Evolutionary conservation across 2,329 filamentous ascomycete genomes (phyloP), one percentile per base, ranked within the genome.

Genomic region (Ceratocystis cacaofunesta): DNA sequence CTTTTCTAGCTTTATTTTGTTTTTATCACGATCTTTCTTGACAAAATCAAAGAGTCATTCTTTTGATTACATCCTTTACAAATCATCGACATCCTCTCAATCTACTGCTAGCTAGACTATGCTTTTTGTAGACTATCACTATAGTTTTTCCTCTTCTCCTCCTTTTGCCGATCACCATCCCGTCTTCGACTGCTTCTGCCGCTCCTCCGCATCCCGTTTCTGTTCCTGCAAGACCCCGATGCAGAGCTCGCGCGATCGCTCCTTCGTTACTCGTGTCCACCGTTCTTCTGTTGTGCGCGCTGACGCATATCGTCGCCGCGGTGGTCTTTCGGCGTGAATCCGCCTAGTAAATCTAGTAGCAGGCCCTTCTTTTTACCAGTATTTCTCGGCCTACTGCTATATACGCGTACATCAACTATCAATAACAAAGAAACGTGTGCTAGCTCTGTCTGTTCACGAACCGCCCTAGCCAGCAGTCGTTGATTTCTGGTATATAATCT

Each of bases 231-330:
- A 65, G 41, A 60, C 52, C 60, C 66, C 62, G 58, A 62, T 65
- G 50, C 63, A 62, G 41, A 55, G 63, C 48, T 48, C 36, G 58
- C 41, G 43, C 50, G 57, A 62, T 44, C 62, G 44, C 65, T 52
- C 28, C 55, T 43, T 60, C 52, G 32, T 58, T 57, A 19, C 41
- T 41, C 60, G 28, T 48, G 50, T 67, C 30, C 52, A 58, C 61
- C 61, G 50, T 61, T 65, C 65, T 46, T 50, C 60, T 60, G 50
- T 44, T 65, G 58, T 67, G 64, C 66, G 66, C 28, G 61, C 63
- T 44, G 66, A 67, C 66, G 66, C 66, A 67, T 63, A 67, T 67
- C 63, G 66, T 41, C 66, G 66, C 66, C 66, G 66, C 32, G 66
- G 63, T 44, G 60, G 50, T 61, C 28, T 67, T 22, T 65, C 62